A percentile compares a stretch with the other conserved stretches of the same genome.
Conservation (phyloP, 208 protist species). For the Acanthamoeba royreba region DNA sequence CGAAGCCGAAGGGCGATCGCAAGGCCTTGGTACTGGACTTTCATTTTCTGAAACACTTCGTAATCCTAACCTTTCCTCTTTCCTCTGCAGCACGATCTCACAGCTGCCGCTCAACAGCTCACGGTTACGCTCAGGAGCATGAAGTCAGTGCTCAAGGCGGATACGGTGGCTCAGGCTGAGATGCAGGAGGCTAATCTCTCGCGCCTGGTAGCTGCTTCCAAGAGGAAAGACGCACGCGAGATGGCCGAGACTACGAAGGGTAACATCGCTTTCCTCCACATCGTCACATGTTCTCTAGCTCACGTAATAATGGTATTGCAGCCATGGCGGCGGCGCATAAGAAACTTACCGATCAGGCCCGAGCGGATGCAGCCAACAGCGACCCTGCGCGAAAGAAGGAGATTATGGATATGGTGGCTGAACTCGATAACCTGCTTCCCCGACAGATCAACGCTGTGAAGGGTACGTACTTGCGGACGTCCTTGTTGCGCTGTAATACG, state of each 20-base stretch:
- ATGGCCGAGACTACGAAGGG: constrained; percentile 19
- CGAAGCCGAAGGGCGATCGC: neutral
- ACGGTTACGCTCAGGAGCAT: neutral
- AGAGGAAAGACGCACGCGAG: neutral
- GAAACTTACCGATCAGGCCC: neutral
- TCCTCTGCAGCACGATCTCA: neutral
- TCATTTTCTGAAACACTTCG: too few relatives aligned
- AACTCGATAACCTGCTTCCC: constrained; percentile 40
- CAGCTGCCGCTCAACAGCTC: neutral
- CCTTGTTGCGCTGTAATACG: neutral
- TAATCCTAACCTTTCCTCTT: too few relatives aligned
- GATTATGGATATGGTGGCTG: neutral
- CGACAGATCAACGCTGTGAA: constrained; percentile 15
- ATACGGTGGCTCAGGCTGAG: neutral
- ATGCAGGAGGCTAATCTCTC: neutral
- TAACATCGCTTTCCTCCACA: neutral
- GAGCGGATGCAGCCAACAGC: neutral
- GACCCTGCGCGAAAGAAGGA: neutral
- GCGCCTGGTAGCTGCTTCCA: neutral
- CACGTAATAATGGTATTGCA: neutral
- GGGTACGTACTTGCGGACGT: neutral
- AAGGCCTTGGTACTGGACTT: neutral
- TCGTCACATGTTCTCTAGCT: neutral
- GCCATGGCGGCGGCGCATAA: neutral
- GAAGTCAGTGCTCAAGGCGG: neutral